A percentile compares a stretch with the other conserved stretches of the same genome.
Conservation (phyloP, 768 basidiomycete species). For the Collybia sp. region DNA sequence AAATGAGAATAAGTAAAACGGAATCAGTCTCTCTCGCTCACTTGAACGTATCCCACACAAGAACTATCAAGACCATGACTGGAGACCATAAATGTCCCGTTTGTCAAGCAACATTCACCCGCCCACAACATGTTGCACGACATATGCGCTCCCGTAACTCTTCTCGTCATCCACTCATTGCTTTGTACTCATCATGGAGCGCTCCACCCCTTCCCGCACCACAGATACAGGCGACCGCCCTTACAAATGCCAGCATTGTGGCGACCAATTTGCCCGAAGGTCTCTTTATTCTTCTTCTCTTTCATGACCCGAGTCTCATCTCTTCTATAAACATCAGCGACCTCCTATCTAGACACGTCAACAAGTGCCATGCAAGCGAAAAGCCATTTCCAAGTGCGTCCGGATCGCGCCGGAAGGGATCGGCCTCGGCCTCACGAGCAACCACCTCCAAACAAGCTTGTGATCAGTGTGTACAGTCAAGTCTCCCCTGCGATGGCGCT, state of each 20-base stretch:
- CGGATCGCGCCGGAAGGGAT: slow-evolving; percentile 58
- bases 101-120: slow-evolving; percentile 82
- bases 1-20: neutral
- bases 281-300: slow-evolving; percentile 25
- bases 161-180: slow-evolving; percentile 7
- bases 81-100: slow-evolving; percentile 87
- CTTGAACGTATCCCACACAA: slow-evolving; percentile 6
- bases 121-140: slow-evolving; percentile 85
- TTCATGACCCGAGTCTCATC: slow-evolving; percentile 2
- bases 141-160: slow-evolving; percentile 89
- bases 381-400: slow-evolving; percentile 41
- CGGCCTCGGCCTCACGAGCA: slow-evolving; percentile 62
- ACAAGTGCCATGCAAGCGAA: slow-evolving; percentile 84
- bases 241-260: slow-evolving; percentile 85
- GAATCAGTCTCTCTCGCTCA: slow-evolving; percentile 3
- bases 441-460: slow-evolving; percentile 81
- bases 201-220: slow-evolving; percentile 5
- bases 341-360: slow-evolving; percentile 79
- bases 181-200: slow-evolving; percentile 13
- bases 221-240: slow-evolving; percentile 87
- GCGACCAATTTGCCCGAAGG: slow-evolving; percentile 89
- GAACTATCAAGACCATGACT: slow-evolving; percentile 45
- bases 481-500: slow-evolving; percentile 72
- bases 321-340: slow-evolving; percentile 41
- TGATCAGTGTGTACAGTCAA: slow-evolving; percentile 77